These are phyloP conservation scores for Solanum chaucha DNA, from an alignment of 257 asterid genomes.

Conservation along the genomic window DNA sequence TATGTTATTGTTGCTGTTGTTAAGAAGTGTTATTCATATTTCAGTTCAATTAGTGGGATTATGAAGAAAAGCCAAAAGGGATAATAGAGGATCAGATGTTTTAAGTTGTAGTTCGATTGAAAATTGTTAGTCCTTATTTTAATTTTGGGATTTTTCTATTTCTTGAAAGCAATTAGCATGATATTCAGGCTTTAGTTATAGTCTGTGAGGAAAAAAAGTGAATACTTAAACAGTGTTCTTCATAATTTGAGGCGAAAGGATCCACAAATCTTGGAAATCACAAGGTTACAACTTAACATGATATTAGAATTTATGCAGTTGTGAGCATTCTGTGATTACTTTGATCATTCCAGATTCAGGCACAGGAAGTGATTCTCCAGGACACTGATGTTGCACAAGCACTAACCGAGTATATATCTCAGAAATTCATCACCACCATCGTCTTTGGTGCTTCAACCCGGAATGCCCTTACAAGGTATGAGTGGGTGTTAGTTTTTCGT, in stretches of 20 bases:
- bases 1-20: background rate
- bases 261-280: background rate
- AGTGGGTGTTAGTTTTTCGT: background rate
- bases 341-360: slow-evolving; percentile 40
- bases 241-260: background rate
- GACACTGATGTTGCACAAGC: slow-evolving; percentile 42
- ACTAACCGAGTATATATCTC: slow-evolving; percentile 32
- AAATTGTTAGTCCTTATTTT: background rate
- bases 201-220: background rate
- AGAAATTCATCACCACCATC: slow-evolving; percentile 26
- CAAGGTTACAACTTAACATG: background rate
- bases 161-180: background rate
- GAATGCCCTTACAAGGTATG: slow-evolving; percentile 50
- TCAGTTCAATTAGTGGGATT: background rate
- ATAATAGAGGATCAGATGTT: background rate
- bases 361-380: slow-evolving; percentile 56
- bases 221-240: background rate
- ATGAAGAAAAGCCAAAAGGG: background rate
- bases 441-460: slow-evolving; percentile 70
- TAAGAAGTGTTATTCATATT: background rate
- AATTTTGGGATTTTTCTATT: background rate
- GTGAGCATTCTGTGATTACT: background rate
- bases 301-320: background rate
- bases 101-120: background rate
- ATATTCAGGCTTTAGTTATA: background rate